These are phyloP conservation scores for Miamiensis avidus DNA, from an alignment of 169 alveolate genomes.

Conservation along the genomic window DNA sequence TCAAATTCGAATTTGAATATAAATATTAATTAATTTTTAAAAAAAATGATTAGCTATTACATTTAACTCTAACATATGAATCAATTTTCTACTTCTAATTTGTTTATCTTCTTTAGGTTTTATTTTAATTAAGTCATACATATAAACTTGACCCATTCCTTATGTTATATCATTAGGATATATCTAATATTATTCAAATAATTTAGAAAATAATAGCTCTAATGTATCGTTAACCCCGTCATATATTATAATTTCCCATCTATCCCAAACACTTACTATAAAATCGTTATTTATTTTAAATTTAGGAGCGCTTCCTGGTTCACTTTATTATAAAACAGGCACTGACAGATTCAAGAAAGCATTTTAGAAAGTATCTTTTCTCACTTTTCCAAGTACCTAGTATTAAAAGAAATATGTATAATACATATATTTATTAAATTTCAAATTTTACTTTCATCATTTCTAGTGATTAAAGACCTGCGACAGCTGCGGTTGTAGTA, in stretches of 20 bases:
- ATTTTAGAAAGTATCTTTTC: constrained; percentile 46
- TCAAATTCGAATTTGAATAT: too few relatives aligned
- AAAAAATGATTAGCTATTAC: neutral
- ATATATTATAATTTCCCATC: constrained; percentile 66
- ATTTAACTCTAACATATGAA: neutral
- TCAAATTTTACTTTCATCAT: constrained; percentile 51
- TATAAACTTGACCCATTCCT: constrained; percentile 59
- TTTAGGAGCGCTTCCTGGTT: constrained; percentile 75
- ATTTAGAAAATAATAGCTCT: constrained; percentile 35
- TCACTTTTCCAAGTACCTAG: constrained; percentile 1
- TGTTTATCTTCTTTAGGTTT: neutral
- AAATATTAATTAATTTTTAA: too few relatives aligned
- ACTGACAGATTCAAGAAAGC: constrained; percentile 73
- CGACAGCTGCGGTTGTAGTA: constrained; percentile 81
- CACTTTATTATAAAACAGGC: constrained; percentile 73
- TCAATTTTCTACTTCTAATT: neutral
- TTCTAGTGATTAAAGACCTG: constrained; percentile 78
- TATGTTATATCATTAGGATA: constrained; percentile 61
- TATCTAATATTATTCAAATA: constrained; percentile 46
- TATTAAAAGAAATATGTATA: too few relatives aligned
- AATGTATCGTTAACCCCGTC: constrained; percentile 36
- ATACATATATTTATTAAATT: too few relatives aligned
- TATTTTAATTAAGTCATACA: neutral
- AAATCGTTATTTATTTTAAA: constrained; percentile 50
- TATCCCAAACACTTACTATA: constrained; percentile 73